Evolutionary conservation across 352 stramenopile species (phyloP).

Genomic region (Phytophthora ohioensis): DNA sequence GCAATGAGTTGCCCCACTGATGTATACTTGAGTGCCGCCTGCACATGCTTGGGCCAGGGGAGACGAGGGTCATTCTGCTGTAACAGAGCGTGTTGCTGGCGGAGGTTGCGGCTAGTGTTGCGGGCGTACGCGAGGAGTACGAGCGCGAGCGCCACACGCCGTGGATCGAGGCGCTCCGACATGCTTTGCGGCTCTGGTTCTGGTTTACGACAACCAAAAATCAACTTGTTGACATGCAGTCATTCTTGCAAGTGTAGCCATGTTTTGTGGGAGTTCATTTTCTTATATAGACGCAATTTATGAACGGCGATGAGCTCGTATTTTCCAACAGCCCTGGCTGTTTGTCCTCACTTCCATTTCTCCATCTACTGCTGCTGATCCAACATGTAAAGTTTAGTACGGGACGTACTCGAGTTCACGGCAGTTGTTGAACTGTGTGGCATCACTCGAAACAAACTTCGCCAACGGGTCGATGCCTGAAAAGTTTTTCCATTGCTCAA

Average conservation of each 20-base stretch:
- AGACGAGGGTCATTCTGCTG: constrained; percentile 32
- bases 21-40: constrained; percentile 56
- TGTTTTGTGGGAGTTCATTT: too few relatives aligned
- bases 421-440: constrained; percentile 81
- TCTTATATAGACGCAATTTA: constrained; percentile 17
- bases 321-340: constrained; percentile 7
- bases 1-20: constrained; percentile 59
- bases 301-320: constrained; percentile 23
- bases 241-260: background rate
- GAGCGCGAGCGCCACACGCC: constrained; percentile 25
- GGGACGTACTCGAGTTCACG: constrained; percentile 72
- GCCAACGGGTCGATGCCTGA: constrained; percentile 77
- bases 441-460: constrained; percentile 59
- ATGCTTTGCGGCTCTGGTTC: constrained; percentile 9
- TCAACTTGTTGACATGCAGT: background rate
- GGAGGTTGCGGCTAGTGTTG: constrained; percentile 27
- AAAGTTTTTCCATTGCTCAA: constrained; percentile 85
- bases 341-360: constrained; percentile 4
- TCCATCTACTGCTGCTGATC: constrained; percentile 1
- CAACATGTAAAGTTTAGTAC: constrained; percentile 37
- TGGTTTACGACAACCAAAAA: constrained; percentile 24
- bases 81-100: constrained; percentile 36
- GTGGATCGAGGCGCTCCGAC: constrained; percentile 12
- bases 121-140: constrained; percentile 35
- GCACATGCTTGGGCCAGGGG: constrained; percentile 15